Conservation (phyloP, 305 asterid species). For the Fraxinus velutina region DNA sequence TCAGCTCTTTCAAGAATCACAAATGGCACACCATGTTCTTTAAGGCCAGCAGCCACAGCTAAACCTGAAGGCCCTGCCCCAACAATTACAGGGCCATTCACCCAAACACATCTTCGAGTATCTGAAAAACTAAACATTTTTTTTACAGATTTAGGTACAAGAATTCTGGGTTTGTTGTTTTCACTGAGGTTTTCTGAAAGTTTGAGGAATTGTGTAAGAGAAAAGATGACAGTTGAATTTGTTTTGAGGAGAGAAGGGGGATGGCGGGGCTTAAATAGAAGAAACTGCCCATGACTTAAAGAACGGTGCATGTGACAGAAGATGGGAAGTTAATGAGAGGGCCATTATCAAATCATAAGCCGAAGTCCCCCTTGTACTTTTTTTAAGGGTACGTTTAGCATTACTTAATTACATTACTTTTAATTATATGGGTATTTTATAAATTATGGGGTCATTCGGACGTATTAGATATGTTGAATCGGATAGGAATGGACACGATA, state of each 20-base stretch:
- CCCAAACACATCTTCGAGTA: constrained; percentile 48
- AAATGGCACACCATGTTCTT: constrained; percentile 48
- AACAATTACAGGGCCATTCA: constrained; percentile 55
- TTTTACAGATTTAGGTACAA: neutral
- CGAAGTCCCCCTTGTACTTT: constrained; percentile 4
- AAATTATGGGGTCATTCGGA: neutral
- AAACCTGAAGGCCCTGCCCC: constrained; percentile 69
- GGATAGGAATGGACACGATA: neutral
- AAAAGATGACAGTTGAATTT: neutral
- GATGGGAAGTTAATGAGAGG: constrained; percentile 20
- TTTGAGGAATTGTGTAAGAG: neutral
- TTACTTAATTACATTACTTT: constrained; percentile 14
- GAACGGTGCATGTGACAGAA: constrained; percentile 24
- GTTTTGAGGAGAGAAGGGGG: neutral
- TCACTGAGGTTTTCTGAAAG: neutral
- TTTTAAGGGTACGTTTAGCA: constrained; percentile 9
- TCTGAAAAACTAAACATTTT: constrained; percentile 41
- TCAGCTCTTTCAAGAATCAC: constrained; percentile 50
- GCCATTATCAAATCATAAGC: constrained; percentile 23
- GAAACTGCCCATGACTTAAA: constrained; percentile 3
- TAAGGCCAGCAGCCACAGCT: constrained; percentile 58
- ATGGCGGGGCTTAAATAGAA: neutral
- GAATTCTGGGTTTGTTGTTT: neutral
- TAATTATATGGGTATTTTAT: neutral
- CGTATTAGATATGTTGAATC: neutral